Conservation (phyloP, 441 rosid species). For the Raphanus hybrid region DNA sequence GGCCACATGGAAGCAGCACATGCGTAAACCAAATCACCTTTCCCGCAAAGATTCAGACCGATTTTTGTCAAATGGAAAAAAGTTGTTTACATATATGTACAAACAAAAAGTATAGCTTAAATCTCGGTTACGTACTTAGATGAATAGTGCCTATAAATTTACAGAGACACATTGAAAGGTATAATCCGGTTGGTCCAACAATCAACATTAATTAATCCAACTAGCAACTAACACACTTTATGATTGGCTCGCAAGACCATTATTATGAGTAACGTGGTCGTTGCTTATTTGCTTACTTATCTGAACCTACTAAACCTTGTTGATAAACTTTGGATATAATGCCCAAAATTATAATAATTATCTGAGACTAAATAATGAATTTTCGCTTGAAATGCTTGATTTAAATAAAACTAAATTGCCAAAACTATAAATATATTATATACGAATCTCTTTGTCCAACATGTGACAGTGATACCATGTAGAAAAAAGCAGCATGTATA, state of each 20-base stretch:
- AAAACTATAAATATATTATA: background rate
- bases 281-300: constrained; percentile 30
- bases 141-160: constrained; percentile 28
- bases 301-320: constrained; percentile 34
- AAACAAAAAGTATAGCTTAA: constrained; percentile 4
- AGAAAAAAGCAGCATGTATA: background rate
- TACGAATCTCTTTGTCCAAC: background rate
- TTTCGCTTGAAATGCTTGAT: background rate
- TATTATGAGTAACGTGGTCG: constrained; percentile 45
- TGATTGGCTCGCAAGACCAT: constrained; percentile 39
- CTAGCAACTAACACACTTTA: constrained; percentile 41
- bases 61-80: constrained; percentile 27
- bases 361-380: background rate
- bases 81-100: constrained; percentile 6
- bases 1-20: constrained; percentile 46
- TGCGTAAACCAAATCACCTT: constrained; percentile 23
- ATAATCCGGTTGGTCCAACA: constrained; percentile 43
- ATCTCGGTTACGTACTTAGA: constrained; percentile 5
- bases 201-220: constrained; percentile 39
- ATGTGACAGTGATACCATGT: constrained; percentile 2
- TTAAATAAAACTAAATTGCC: background rate
- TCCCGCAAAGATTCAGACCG: constrained; percentile 26
- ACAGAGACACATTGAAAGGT: constrained; percentile 28
- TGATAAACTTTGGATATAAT: constrained; percentile 13
- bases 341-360: background rate